A percentile compares a stretch with the other conserved stretches of the same genome.
These are phyloP conservation scores for Trametes cinnabarina DNA, from an alignment of 768 basidiomycete genomes.

Conservation along the genomic window DNA sequence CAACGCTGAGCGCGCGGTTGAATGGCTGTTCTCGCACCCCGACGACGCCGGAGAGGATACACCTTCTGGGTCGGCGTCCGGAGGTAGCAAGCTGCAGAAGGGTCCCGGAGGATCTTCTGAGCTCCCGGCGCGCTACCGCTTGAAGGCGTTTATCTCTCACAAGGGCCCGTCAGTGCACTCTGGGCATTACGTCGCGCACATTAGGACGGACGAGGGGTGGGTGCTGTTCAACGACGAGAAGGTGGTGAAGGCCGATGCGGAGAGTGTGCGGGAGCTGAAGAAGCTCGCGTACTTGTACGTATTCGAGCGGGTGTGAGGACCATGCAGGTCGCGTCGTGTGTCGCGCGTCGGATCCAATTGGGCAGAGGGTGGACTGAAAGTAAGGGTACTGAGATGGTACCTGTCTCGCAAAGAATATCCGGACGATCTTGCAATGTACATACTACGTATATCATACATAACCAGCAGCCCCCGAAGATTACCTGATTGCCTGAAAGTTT, in stretches of 20 bases:
- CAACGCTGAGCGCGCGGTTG: slow-evolving; percentile 82
- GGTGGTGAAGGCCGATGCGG: slow-evolving; percentile 83
- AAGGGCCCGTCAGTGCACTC: slow-evolving; percentile 96
- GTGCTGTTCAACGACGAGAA: slow-evolving; percentile 96
- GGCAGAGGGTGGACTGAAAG: not conserved
- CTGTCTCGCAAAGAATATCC: not conserved
- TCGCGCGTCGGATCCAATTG: not conserved
- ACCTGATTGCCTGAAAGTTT: no score
- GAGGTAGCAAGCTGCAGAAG: slow-evolving; percentile 23
- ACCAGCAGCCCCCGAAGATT: no score
- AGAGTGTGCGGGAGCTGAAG: slow-evolving; percentile 80
- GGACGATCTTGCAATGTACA: not conserved
- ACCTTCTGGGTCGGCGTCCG: slow-evolving; percentile 25
- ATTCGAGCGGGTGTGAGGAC: slow-evolving; percentile 56
- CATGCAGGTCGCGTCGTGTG: not conserved
- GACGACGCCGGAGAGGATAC: slow-evolving; percentile 75
- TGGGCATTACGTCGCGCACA: slow-evolving; percentile 89
- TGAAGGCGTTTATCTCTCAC: slow-evolving; percentile 96
- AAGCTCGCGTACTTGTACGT: slow-evolving; percentile 91
- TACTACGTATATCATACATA: not conserved
- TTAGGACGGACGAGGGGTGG: slow-evolving; percentile 63
- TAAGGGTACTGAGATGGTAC: no score
- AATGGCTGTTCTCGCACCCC: slow-evolving; percentile 95
- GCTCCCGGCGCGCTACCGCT: slow-evolving; percentile 73
- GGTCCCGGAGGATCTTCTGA: slow-evolving; percentile 49